Evolutionary conservation across 768 basidiomycete species (phyloP).

Genomic region (Naganishia friedmannii): DNA sequence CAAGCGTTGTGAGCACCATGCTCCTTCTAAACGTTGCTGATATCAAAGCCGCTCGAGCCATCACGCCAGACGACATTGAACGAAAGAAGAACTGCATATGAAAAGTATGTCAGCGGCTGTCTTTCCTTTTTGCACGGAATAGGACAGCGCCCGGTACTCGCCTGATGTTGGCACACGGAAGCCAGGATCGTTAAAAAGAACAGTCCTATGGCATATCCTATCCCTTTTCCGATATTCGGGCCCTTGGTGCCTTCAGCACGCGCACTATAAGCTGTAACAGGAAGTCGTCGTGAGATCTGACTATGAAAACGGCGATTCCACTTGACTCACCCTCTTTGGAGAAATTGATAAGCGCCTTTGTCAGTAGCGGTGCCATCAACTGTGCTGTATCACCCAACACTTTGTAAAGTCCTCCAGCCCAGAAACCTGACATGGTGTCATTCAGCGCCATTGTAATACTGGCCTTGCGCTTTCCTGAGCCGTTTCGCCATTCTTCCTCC

Average conservation of each 20-base stretch:
- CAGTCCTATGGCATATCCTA: conserved; percentile 49
- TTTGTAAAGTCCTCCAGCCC: conserved; percentile 48
- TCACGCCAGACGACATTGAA: conserved; percentile 47
- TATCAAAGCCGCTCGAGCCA: conserved; percentile 45
- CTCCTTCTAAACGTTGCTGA: conserved; percentile 40
- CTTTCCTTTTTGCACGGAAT: neutral
- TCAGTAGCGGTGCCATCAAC: conserved; percentile 43
- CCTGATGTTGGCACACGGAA: conserved; percentile 48
- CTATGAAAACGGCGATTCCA: neutral
- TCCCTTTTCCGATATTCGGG: conserved; percentile 46
- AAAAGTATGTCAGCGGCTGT: neutral
- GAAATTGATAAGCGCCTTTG: conserved; percentile 53
- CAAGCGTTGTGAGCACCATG: conserved; percentile 32
- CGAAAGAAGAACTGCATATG: conserved; percentile 49
- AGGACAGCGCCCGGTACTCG: conserved; percentile 8
- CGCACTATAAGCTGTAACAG: conserved; percentile 39
- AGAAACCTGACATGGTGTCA: conserved; percentile 45
- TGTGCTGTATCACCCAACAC: conserved; percentile 45
- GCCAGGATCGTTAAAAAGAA: conserved; percentile 43
- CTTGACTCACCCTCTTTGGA: conserved; percentile 38
- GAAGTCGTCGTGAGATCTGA: neutral
- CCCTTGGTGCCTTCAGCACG: conserved; percentile 31
- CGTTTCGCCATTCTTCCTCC: conserved; percentile 51
- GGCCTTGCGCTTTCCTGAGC: conserved; percentile 31
- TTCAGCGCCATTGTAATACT: conserved; percentile 42